Percentiles rank a stretch among this genome's conserved stretches.
Evolutionary conservation across 805 yeast genomes (phyloP).

Genomic region (Wickerhamiella lipophila): DNA sequence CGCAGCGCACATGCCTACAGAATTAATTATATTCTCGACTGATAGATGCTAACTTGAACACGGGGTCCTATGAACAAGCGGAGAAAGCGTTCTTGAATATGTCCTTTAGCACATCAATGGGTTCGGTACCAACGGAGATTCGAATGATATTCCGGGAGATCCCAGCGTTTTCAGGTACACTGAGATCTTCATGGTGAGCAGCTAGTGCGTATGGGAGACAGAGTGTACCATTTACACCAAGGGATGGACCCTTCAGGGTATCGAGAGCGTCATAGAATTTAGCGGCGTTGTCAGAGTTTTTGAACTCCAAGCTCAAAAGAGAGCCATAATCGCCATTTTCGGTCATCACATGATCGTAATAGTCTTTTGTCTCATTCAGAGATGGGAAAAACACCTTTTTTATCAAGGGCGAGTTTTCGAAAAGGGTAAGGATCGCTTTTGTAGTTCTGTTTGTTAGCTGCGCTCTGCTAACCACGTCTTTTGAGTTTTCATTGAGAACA

Average conservation of each 20-base stretch:
- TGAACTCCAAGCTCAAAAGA: constrained; percentile 54
- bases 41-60: too few species aligned
- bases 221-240: constrained; percentile 73
- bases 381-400: constrained; percentile 51
- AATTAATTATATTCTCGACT: too few species aligned
- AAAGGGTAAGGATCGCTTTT: constrained; percentile 5
- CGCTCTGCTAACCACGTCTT: constrained; percentile 53
- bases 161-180: constrained; percentile 65
- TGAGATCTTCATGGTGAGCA: constrained; percentile 68
- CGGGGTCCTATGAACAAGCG: not conserved
- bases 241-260: constrained; percentile 70
- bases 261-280: constrained; percentile 52
- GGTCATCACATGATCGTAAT: constrained; percentile 44
- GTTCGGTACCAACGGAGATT: constrained; percentile 72
- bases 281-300: constrained; percentile 46
- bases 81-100: constrained; percentile 38
- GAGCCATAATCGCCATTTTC: constrained; percentile 76
- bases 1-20: too few species aligned
- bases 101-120: constrained; percentile 38
- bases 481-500: constrained; percentile 62
- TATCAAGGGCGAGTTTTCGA: constrained; percentile 32
- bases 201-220: constrained; percentile 74
- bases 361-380: constrained; percentile 27
- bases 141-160: constrained; percentile 61
- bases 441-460: constrained; percentile 16